Percentiles rank a stretch among this genome's conserved stretches.
Evolutionary conservation across 306 rosid genomes (phyloP).

Genomic region (Clitoria ternatea): DNA sequence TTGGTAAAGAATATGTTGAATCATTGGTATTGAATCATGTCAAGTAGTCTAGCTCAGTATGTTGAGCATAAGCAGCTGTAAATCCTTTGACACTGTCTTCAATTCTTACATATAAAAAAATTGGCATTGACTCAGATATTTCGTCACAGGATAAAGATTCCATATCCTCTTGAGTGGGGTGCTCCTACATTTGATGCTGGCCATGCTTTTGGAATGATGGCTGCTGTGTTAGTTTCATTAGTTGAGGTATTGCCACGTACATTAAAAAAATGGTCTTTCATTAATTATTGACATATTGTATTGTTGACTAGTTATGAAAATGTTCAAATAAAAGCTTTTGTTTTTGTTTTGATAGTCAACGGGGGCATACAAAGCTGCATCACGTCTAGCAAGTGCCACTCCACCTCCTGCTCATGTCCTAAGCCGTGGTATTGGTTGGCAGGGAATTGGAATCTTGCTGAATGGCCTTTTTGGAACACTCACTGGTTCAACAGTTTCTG

Average conservation of each 20-base stretch:
- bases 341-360: slow-evolving; percentile 59
- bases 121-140: too few relatives aligned
- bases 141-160: slow-evolving; percentile 80
- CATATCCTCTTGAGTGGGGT: slow-evolving; percentile 99
- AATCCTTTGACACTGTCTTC: too few relatives aligned
- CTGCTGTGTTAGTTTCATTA: slow-evolving; percentile 89
- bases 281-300: too few relatives aligned
- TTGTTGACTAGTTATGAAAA: too few relatives aligned
- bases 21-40: neutral
- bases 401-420: slow-evolving; percentile 96
- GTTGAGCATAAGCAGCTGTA: too few relatives aligned
- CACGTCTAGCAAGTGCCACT: slow-evolving; percentile 96
- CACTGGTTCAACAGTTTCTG: slow-evolving; percentile 79
- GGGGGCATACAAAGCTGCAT: slow-evolving; percentile 92
- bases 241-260: slow-evolving; percentile 63
- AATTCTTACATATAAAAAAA: too few relatives aligned
- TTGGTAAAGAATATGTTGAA: slow-evolving; percentile 2
- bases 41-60: too few relatives aligned
- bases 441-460: slow-evolving; percentile 87
- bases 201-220: slow-evolving; percentile 98
- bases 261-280: neutral
- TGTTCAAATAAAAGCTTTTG: neutral
- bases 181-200: slow-evolving; percentile 97
- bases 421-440: slow-evolving; percentile 99
- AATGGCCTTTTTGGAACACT: slow-evolving; percentile 89